Base-by-base conservation (phyloP, 2,329 filamentous ascomycete genomes). In the Sphaerulina populicola region DNA sequence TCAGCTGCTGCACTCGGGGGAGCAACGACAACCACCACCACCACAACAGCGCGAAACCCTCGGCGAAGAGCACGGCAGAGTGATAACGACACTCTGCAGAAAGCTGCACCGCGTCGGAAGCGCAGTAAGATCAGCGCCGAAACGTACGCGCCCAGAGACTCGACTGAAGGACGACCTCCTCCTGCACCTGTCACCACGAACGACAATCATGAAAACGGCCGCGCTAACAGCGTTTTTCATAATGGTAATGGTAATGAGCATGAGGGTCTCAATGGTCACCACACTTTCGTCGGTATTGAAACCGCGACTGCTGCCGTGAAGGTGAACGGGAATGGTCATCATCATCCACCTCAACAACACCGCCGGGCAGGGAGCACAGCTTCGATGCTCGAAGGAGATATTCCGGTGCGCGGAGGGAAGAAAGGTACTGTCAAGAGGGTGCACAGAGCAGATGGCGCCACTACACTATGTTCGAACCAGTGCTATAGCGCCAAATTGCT, bases 401-500 rank as follows among this genome's bases (percentile, higher is more conserved):
- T 64, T 29, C 53, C 61, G 1, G 56, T 66, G 6, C 56, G 61
- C 18, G 18, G 18, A 31, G 54, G 56, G 8, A 59, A 58, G 51
- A 67, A 64, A 53, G 54, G 66, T 12, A 50, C 43, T 2, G 52
- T 54, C n/a, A 54, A 64, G 56, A 57, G 60, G 47, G 52, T 59
- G 36, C 52, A 50, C 15, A 60, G 63, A 45, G 57, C 58, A 44
- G 64, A 67, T 54, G 63, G 60, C 51, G 64, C 63, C 47, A 66
- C 60, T 27, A 57, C 61, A n/a, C 52, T 68, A 86, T 88, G 87
- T 36, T 88, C 82, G 64, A 95, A 87, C 64, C 82, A 83, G 65
- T 86, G 87, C 57, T 96, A 93, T 67, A 85, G 80, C 39, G 86
- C 94, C 56, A 87, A 85, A 69, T 89, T 90, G 68, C 77, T 96